These are phyloP conservation scores for Scytalidium sp. DNA, from an alignment of 2,329 filamentous ascomycete genomes.

Conservation along the genomic window DNA sequence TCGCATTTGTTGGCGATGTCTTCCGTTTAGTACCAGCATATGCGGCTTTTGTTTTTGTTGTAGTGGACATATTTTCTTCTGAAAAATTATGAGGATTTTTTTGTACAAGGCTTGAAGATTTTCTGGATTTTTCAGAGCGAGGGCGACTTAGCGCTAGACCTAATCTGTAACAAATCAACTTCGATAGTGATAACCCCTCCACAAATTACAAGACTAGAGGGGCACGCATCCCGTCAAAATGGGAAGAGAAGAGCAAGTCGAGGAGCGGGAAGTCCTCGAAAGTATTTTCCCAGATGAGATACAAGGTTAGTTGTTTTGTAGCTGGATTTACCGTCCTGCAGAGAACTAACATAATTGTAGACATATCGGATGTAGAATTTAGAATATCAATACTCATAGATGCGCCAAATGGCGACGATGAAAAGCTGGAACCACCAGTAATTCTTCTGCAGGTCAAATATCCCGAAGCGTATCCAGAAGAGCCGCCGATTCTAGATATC, in stretches of 20 bases:
- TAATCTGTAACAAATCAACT: conserved; percentile 12
- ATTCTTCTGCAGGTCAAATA: conserved; percentile 85
- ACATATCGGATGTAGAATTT: conserved; percentile 87
- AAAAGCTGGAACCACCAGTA: conserved; percentile 61
- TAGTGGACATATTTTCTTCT: conserved; percentile 25
- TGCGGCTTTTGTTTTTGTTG: conserved; percentile 39
- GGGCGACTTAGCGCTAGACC: conserved; percentile 17
- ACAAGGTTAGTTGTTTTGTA: conserved; percentile 57
- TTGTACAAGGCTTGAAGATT: conserved; percentile 6
- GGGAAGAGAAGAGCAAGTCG: conserved; percentile 83
- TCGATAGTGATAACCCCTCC: conserved; percentile 1
- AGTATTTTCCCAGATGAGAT: conserved; percentile 99
- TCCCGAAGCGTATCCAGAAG: conserved; percentile 87
- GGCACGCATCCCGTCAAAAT: conserved; percentile 35
- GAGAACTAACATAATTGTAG: conserved; percentile 41
- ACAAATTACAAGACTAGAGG: conserved; percentile 1
- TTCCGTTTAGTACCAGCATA: conserved; percentile 56
- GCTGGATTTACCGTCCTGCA: conserved; percentile 5
- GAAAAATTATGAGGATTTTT: conserved; percentile 3
- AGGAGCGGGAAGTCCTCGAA: conserved; percentile 96
- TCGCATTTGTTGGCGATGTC: conserved; percentile 43
- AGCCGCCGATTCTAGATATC: conserved; percentile 78
- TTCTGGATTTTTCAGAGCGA: conserved; percentile 13
- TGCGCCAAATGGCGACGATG: conserved; percentile 61
- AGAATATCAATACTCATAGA: conserved; percentile 85